Percentiles rank a stretch among this genome's conserved stretches.
phyloP scores from a whole-genome alignment of 768 basidiomycete genomes.

The Pleurotus djamor region DNA sequence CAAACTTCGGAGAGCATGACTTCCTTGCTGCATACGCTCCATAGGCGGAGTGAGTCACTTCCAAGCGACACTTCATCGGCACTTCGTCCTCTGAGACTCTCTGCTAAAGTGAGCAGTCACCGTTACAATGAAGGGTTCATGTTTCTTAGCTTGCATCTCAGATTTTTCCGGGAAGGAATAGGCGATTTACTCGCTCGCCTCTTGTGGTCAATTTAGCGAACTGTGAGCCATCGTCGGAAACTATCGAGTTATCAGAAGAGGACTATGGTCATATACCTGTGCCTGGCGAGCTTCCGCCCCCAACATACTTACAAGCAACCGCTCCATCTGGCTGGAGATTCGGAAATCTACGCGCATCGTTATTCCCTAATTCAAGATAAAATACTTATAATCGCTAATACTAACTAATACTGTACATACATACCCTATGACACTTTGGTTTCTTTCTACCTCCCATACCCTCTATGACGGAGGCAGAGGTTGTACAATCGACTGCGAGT shows the following conservation, averaged over 20 bases:
- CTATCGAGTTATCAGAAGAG: background rate
- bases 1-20: background rate
- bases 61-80: background rate
- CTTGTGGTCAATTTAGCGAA: too few relatives aligned
- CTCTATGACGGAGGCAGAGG: too few relatives aligned
- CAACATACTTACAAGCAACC: conserved; percentile 3
- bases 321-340: background rate
- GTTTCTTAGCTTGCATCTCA: too few relatives aligned
- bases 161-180: background rate
- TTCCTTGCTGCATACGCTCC: background rate
- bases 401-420: too few relatives aligned
- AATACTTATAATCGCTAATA: too few relatives aligned
- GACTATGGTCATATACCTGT: conserved; percentile 5
- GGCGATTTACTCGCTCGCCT: background rate
- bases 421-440: too few relatives aligned
- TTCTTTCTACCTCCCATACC: too few relatives aligned
- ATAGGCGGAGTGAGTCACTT: background rate
- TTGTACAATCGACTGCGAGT: too few relatives aligned
- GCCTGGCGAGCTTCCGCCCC: conserved; percentile 2
- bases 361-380: too few relatives aligned
- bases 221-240: background rate
- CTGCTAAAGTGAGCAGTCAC: background rate
- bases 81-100: background rate
- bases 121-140: too few relatives aligned
- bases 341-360: background rate